Percentiles rank a stretch among this genome's conserved stretches.
These are phyloP conservation scores for Heterobasidion irregulare DNA, from an alignment of 1,284 basidiomycete species.

Conservation along the genomic window DNA sequence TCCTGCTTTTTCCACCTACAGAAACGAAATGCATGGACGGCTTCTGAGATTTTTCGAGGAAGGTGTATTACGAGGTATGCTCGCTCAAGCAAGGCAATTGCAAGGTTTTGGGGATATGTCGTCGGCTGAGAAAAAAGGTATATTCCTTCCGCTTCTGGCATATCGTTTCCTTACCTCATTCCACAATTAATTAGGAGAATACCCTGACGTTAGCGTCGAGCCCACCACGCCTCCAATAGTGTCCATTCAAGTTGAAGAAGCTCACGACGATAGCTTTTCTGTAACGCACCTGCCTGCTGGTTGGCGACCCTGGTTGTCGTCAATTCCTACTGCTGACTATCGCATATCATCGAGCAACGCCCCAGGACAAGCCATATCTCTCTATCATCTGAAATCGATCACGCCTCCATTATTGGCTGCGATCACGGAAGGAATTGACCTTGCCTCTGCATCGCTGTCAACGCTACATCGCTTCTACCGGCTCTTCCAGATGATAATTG, in stretches of 20 bases:
- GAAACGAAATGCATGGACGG: slow-evolving; percentile 44
- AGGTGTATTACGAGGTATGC: slow-evolving; percentile 39
- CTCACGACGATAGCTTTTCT: slow-evolving; percentile 24
- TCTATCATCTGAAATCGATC: slow-evolving; percentile 55
- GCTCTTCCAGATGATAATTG: slow-evolving; percentile 49
- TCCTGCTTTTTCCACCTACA: slow-evolving; percentile 62
- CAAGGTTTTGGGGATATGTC: neutral
- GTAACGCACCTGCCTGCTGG: slow-evolving; percentile 1
- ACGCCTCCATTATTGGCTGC: slow-evolving; percentile 50
- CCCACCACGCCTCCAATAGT: slow-evolving; percentile 28
- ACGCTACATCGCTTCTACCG: slow-evolving; percentile 46
- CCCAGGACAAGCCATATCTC: slow-evolving; percentile 41
- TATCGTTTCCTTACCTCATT: neutral
- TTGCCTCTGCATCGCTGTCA: slow-evolving; percentile 22
- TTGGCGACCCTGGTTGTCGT: slow-evolving; percentile 24
- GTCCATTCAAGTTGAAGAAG: slow-evolving; percentile 54
- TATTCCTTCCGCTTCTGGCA: neutral
- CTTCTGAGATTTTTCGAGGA: slow-evolving; percentile 59
- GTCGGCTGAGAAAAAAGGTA: slow-evolving; percentile 4
- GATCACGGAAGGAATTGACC: slow-evolving; percentile 47
- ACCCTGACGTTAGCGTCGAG: slow-evolving; percentile 3
- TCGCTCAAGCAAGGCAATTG: slow-evolving; percentile 21
- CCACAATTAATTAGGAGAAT: slow-evolving; percentile 1
- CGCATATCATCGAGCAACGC: slow-evolving; percentile 43
- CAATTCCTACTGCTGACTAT: slow-evolving; percentile 10